phyloP scores from a whole-genome alignment of 2,329 filamentous ascomycete species.

The Capronia epimyces region DNA sequence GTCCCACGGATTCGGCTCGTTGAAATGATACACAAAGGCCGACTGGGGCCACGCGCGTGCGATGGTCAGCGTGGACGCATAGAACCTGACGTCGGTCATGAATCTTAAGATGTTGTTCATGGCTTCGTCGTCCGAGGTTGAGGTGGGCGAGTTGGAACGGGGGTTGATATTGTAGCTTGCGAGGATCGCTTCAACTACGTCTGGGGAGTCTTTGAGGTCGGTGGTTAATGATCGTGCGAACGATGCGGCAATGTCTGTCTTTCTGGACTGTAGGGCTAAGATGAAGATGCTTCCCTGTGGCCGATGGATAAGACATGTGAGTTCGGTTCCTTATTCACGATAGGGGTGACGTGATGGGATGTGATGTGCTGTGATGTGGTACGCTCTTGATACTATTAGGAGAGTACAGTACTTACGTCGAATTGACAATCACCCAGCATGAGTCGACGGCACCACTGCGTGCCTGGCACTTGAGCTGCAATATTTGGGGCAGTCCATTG shows the following conservation, averaged over 20 bases:
- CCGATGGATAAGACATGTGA: too few species aligned
- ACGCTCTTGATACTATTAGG: not conserved
- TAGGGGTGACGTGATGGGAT: too few species aligned
- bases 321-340: too few species aligned
- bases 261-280: too few species aligned
- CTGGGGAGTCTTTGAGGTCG: slow-evolving; percentile 23
- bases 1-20: slow-evolving; percentile 46
- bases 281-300: too few species aligned
- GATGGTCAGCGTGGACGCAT: slow-evolving; percentile 40
- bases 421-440: slow-evolving; percentile 47
- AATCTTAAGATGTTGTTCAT: slow-evolving; percentile 42
- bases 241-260: too few species aligned
- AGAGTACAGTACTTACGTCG: slow-evolving; percentile 42
- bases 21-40: slow-evolving; percentile 43
- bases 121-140: slow-evolving; percentile 38
- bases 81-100: slow-evolving; percentile 44
- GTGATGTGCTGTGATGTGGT: too few species aligned
- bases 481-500: slow-evolving; percentile 31
- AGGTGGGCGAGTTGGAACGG: slow-evolving; percentile 19
- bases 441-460: slow-evolving; percentile 44
- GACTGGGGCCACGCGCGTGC: slow-evolving; percentile 35
- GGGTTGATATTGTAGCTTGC: slow-evolving; percentile 39
- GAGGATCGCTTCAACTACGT: slow-evolving; percentile 32
- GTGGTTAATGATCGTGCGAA: too few species aligned
- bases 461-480: slow-evolving; percentile 36